phyloP scores from a whole-genome alignment of 1,284 basidiomycete species.

The Phenoliferia sp. region DNA sequence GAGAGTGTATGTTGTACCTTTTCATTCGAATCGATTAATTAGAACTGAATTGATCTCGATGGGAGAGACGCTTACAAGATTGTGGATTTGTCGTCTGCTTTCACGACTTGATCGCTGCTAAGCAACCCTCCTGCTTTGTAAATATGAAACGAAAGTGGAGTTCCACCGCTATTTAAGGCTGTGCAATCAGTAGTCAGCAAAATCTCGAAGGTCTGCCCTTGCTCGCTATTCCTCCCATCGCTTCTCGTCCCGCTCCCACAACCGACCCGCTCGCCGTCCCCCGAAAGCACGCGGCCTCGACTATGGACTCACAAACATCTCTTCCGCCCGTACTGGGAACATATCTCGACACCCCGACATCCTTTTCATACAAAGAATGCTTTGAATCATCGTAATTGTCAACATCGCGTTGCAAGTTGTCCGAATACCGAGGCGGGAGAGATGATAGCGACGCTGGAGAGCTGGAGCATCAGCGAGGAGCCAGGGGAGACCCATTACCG shows the following conservation, averaged over 20 bases:
- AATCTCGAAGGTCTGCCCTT: background rate
- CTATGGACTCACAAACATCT: background rate
- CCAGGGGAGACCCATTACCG: too few species aligned
- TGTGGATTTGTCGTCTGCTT: background rate
- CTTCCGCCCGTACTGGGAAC: background rate
- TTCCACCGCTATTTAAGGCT: background rate
- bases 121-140: background rate
- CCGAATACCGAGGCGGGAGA: background rate
- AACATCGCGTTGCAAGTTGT: background rate
- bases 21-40: background rate
- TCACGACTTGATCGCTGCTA: background rate
- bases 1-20: background rate
- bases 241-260: too few species aligned
- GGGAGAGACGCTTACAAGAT: background rate
- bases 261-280: too few species aligned
- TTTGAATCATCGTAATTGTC: background rate
- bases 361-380: background rate
- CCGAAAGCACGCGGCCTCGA: too few species aligned
- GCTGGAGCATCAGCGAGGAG: too few species aligned
- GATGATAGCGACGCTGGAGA: too few species aligned
- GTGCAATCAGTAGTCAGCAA: background rate
- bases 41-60: background rate
- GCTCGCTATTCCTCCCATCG: too few species aligned
- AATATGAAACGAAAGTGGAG: background rate
- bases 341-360: background rate